Percentiles rank a stretch among this genome's conserved stretches.
Evolutionary conservation across 148 eudicot species (phyloP).

Genomic region (Oxyria digyna): DNA sequence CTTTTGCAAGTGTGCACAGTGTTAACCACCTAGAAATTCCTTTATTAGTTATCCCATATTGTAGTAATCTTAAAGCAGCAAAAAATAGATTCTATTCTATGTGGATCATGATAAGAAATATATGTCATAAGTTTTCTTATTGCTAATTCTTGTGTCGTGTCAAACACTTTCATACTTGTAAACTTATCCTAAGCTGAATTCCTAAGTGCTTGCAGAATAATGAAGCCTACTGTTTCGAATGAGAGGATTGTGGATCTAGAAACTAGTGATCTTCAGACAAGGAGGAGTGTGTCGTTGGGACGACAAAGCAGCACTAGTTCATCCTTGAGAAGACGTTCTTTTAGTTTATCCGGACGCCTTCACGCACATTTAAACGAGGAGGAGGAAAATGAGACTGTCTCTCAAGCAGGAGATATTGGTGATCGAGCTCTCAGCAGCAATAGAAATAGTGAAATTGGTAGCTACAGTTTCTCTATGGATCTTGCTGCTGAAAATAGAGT

Average conservation of each 20-base stretch:
- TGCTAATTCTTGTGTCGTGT: background rate
- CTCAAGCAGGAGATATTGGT: conserved; percentile 79
- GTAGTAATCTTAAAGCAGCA: background rate
- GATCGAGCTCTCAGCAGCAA: conserved; percentile 43
- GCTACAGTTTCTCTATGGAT: conserved; percentile 21
- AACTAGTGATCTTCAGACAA: conserved; percentile 19
- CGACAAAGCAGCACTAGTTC: conserved; percentile 29
- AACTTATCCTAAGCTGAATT: background rate
- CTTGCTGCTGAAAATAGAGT: conserved; percentile 19
- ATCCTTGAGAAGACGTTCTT: conserved; percentile 36
- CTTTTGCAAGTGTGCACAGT: background rate
- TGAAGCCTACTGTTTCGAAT: conserved; percentile 8
- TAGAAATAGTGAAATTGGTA: conserved; percentile 32
- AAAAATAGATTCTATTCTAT: background rate
- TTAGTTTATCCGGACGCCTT: conserved; percentile 18
- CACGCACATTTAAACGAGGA: conserved; percentile 25
- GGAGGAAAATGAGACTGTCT: conserved; percentile 41
- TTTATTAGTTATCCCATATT: background rate
- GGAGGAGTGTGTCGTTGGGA: conserved; percentile 21
- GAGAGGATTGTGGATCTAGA: conserved; percentile 24
- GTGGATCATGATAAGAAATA: background rate
- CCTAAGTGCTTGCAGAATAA: background rate
- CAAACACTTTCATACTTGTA: background rate
- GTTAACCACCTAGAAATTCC: background rate
- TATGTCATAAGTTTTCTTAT: background rate